Conservation (phyloP, 306 rosid genomes). For the Erythrophleum fordii region DNA sequence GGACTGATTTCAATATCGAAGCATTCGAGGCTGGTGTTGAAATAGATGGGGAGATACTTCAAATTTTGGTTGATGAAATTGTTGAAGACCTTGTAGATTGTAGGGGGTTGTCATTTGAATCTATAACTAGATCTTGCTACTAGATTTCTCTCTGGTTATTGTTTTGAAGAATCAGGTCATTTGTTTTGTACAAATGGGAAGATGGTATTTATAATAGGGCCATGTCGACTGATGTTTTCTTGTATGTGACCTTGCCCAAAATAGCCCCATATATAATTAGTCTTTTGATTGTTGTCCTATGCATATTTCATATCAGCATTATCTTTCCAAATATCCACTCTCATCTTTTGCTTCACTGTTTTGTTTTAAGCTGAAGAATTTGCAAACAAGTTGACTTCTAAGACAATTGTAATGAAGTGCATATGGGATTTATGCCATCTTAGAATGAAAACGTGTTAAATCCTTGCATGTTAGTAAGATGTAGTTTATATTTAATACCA, state of each 20-base stretch:
- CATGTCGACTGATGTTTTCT: constrained; percentile 22
- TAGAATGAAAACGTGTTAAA: too few species aligned
- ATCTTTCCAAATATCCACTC: not conserved
- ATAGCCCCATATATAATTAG: not conserved
- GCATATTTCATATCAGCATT: not conserved
- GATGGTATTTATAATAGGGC: constrained; percentile 29
- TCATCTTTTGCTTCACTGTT: not conserved
- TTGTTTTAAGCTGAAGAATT: not conserved
- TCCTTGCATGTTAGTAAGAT: too few species aligned
- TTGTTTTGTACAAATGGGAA: constrained; percentile 64
- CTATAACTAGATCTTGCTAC: constrained; percentile 5
- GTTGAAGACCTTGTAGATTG: constrained; percentile 57
- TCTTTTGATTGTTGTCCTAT: not conserved
- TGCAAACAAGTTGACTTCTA: not conserved
- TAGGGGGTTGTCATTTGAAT: constrained; percentile 38
- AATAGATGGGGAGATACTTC: constrained; percentile 63
- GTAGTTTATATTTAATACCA: too few species aligned
- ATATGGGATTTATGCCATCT: too few species aligned
- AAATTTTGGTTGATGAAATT: constrained; percentile 66
- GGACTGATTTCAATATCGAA: constrained; percentile 74
- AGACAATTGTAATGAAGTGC: too few species aligned
- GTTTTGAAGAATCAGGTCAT: constrained; percentile 26
- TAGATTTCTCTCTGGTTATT: constrained; percentile 21
- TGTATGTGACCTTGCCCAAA: constrained; percentile 12
- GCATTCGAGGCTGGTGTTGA: constrained; percentile 72